Evolutionary conservation across 768 basidiomycete species (phyloP).

Genomic region (Epithele typhae): DNA sequence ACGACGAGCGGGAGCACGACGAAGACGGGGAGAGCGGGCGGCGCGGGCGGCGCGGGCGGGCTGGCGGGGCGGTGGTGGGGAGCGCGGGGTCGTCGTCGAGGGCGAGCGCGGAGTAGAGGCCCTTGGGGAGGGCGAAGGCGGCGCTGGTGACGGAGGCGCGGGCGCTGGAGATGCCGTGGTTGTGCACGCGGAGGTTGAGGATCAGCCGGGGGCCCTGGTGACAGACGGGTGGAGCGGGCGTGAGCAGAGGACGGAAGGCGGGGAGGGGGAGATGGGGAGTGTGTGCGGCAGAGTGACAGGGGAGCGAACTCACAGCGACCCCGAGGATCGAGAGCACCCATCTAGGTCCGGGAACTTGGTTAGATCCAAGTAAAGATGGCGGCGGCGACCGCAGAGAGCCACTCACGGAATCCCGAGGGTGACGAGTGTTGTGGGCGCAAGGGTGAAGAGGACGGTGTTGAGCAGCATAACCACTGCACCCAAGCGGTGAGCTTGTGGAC

Average conservation of each 20-base stretch:
- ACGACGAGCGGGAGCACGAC: too few species aligned
- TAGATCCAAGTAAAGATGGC: background rate
- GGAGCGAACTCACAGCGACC: conserved; percentile 2
- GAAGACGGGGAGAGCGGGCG: too few species aligned
- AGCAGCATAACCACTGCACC: conserved; percentile 10
- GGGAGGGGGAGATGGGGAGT: background rate
- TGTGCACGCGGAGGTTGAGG: conserved; percentile 8
- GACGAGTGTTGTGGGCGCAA: conserved; percentile 12
- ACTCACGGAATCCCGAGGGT: conserved; percentile 13
- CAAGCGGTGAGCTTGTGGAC: background rate
- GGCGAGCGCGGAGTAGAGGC: conserved; percentile 9
- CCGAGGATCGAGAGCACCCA: conserved; percentile 14
- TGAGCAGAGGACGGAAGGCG: background rate
- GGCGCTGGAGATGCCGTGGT: background rate
- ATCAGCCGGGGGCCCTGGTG: conserved; percentile 13
- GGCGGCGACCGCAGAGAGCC: background rate
- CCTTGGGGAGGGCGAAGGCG: conserved; percentile 1
- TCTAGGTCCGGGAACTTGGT: background rate
- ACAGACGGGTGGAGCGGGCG: background rate
- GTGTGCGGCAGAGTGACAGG: too few species aligned
- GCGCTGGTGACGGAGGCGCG: conserved; percentile 5
- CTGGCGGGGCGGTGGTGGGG: too few species aligned
- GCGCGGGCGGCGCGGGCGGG: too few species aligned
- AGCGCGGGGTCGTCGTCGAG: conserved; percentile 2
- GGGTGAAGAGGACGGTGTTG: conserved; percentile 13